These are phyloP conservation scores for Monotropa hypopitys DNA, from an alignment of 179 eudicot genomes.

Conservation along the genomic window DNA sequence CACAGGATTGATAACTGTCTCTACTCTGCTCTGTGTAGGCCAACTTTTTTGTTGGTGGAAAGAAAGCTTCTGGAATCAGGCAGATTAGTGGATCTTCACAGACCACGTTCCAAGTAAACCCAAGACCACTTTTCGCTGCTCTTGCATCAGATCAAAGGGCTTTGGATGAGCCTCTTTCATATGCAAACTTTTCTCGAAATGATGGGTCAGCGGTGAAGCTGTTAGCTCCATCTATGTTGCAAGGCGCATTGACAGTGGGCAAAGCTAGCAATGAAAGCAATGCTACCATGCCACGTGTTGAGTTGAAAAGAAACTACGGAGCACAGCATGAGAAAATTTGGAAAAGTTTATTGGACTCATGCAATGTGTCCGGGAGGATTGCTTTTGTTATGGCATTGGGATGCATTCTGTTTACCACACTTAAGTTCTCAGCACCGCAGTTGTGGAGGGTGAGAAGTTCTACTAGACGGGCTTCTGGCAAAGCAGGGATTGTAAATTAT, in stretches of 20 bases:
- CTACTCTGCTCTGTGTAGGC: constrained; percentile 35
- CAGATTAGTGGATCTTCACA: constrained; percentile 37
- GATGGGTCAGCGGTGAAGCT: constrained; percentile 82
- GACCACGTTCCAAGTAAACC: constrained; percentile 23
- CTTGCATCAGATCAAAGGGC: constrained; percentile 42
- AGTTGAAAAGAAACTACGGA: constrained; percentile 69
- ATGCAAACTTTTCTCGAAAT: constrained; percentile 44
- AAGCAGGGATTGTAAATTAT: constrained; percentile 20
- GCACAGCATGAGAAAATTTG: constrained; percentile 29
- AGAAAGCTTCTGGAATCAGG: constrained; percentile 37
- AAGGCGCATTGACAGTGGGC: constrained; percentile 30
- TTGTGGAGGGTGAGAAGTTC: constrained; percentile 26
- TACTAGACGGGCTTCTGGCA: constrained; percentile 24
- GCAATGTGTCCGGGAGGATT: constrained; percentile 36
- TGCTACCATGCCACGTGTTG: constrained; percentile 38
- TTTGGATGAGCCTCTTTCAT: constrained; percentile 41
- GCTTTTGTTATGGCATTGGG: constrained; percentile 55
- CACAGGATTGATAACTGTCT: neutral
- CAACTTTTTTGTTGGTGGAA: constrained; percentile 55
- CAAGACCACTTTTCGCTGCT: constrained; percentile 43
- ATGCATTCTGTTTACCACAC: constrained; percentile 47
- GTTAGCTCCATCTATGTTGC: constrained; percentile 63
- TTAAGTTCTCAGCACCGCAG: constrained; percentile 37
- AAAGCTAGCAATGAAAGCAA: constrained; percentile 28
- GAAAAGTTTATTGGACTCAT: constrained; percentile 33